phyloP scores from a whole-genome alignment of 805 yeast species.

The Isabelozyma rhagii region DNA sequence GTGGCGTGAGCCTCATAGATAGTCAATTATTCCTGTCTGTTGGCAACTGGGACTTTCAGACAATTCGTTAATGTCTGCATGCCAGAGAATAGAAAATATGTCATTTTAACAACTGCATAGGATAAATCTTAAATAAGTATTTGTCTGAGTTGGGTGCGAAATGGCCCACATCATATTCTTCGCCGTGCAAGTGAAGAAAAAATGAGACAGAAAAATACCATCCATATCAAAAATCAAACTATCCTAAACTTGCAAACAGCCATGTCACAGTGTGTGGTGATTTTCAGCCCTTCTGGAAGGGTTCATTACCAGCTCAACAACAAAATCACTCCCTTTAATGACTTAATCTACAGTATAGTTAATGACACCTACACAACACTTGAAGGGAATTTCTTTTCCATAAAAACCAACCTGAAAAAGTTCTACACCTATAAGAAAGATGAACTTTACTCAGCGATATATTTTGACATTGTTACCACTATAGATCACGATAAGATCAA shows the following conservation, averaged over 20 bases:
- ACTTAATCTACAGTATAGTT: constrained; percentile 30
- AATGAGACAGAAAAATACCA: not conserved
- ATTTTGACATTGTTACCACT: constrained; percentile 37
- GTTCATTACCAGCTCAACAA: constrained; percentile 34
- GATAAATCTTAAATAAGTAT: no score
- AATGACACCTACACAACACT: constrained; percentile 23
- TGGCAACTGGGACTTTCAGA: no score
- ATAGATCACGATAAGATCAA: constrained; percentile 37
- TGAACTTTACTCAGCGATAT: constrained; percentile 30
- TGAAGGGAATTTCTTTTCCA: constrained; percentile 31
- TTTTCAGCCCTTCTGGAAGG: constrained; percentile 34
- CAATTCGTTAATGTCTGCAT: no score
- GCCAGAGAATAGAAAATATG: no score
- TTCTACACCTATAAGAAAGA: constrained; percentile 29
- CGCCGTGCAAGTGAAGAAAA: not conserved
- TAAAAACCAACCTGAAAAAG: constrained; percentile 27
- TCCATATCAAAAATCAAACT: not conserved
- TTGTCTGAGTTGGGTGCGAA: not conserved
- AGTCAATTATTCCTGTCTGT: no score
- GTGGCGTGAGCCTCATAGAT: no score
- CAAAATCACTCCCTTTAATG: constrained; percentile 38
- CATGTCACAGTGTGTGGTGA: constrained; percentile 40
- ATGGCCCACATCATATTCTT: not conserved
- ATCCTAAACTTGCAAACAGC: not conserved
- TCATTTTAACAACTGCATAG: no score